Evolutionary conservation across 768 basidiomycete genomes (phyloP).

Genomic region (Sporobolomyces phaffii): DNA sequence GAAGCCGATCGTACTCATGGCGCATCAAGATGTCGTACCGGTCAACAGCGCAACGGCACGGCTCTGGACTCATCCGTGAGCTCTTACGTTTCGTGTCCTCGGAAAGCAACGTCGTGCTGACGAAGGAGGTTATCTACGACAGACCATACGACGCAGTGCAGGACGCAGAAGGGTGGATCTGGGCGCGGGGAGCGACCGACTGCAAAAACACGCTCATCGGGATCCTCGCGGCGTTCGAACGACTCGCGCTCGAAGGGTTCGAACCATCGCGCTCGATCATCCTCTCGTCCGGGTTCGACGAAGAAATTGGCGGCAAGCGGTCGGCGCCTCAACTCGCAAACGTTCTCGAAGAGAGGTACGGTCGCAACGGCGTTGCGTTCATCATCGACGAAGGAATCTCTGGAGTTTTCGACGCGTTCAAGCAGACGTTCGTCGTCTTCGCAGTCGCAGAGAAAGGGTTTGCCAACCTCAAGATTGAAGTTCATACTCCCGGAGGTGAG

Average conservation of each 20-base stretch:
- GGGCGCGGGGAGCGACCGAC: conserved; percentile 27
- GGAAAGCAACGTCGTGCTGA: too few species aligned
- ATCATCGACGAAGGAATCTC: conserved; percentile 81
- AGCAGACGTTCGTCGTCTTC: not conserved
- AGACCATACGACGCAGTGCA: conserved; percentile 8
- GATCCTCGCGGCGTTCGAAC: conserved; percentile 54
- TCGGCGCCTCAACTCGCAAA: conserved; percentile 49
- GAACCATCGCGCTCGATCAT: conserved; percentile 39
- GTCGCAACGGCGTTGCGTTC: conserved; percentile 65
- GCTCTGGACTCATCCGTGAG: conserved; percentile 19
- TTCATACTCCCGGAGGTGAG: conserved; percentile 1
- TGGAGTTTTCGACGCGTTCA: conserved; percentile 43
- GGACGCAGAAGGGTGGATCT: conserved; percentile 31
- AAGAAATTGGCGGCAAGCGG: conserved; percentile 52
- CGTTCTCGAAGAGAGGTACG: conserved; percentile 58
- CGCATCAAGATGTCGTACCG: conserved; percentile 33
- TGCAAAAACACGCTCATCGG: conserved; percentile 37
- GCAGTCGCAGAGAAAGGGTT: conserved; percentile 52
- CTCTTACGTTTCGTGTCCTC: too few species aligned
- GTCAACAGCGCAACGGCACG: conserved; percentile 9
- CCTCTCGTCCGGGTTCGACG: conserved; percentile 59
- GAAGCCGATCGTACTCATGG: conserved; percentile 57
- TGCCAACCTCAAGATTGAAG: conserved; percentile 59
- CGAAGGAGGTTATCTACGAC: not conserved
- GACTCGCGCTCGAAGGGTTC: conserved; percentile 59